phyloP scores from a whole-genome alignment of 352 stramenopile genomes.

The Globisporangium polare region DNA sequence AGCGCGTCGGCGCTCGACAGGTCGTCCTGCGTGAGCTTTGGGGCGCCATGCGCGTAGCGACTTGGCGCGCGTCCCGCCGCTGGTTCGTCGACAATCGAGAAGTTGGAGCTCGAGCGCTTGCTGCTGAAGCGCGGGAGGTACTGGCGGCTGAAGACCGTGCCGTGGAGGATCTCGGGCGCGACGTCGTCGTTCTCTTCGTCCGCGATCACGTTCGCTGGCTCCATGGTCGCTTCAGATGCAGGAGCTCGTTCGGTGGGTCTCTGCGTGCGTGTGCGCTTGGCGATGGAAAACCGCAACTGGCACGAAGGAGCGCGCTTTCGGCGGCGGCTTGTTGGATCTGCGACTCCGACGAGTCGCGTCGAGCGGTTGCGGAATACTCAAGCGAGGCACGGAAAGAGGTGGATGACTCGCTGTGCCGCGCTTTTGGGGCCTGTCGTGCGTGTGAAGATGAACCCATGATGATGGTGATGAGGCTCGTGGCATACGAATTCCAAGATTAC shows the following conservation, averaged over 20 bases:
- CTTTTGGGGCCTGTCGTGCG: too few species aligned
- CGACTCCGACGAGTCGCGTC: neutral
- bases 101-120: conserved; percentile 18
- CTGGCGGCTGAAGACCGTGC: conserved; percentile 6
- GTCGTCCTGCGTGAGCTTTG: conserved; percentile 23
- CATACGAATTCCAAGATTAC: too few species aligned
- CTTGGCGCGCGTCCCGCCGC: conserved; percentile 3
- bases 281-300: conserved; percentile 1
- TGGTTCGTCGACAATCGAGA: conserved; percentile 7
- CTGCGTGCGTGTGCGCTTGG: neutral
- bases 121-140: conserved; percentile 32
- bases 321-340: neutral
- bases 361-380: neutral
- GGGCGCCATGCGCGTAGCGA: conserved; percentile 4
- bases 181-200: conserved; percentile 15
- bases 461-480: too few species aligned
- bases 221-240: neutral
- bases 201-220: conserved; percentile 1
- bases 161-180: conserved; percentile 10
- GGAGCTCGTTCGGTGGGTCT: neutral
- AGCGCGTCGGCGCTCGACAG: conserved; percentile 41
- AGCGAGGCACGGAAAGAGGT: neutral
- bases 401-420: neutral
- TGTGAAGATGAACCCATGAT: too few species aligned
- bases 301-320: neutral